phyloP scores from a whole-genome alignment of 805 yeast genomes.

The Metschnikowia amazonensis region DNA sequence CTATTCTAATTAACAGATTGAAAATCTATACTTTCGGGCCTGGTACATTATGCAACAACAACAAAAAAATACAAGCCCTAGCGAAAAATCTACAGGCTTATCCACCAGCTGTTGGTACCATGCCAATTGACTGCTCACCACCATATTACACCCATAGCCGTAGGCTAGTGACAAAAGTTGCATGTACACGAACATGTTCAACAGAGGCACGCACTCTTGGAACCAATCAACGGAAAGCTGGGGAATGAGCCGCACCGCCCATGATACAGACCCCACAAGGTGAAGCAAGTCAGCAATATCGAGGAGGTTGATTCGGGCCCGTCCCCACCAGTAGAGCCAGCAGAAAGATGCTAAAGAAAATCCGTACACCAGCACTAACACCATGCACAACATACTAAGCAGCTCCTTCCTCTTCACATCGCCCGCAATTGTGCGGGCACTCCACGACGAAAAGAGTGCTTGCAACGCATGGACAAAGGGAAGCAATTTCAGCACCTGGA shows the following conservation, averaged over 20 bases:
- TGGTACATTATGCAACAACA: slow-evolving; percentile 8
- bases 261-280: slow-evolving; percentile 10
- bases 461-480: background rate
- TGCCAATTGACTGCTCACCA: background rate
- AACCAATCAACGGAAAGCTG: slow-evolving; percentile 18
- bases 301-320: slow-evolving; percentile 13
- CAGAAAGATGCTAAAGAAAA: background rate
- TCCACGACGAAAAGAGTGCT: background rate
- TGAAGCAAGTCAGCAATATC: slow-evolving; percentile 16
- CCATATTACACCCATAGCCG: background rate
- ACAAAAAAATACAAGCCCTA: slow-evolving; percentile 3
- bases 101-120: slow-evolving; percentile 12
- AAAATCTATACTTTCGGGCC: background rate
- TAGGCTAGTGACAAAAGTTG: background rate
- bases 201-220: slow-evolving; percentile 7
- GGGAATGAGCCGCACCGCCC: slow-evolving; percentile 14
- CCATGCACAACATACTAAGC: slow-evolving; percentile 13
- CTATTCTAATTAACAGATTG: no score
- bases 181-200: slow-evolving; percentile 4
- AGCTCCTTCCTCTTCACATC: slow-evolving; percentile 8
- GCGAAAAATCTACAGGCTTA: slow-evolving; percentile 7
- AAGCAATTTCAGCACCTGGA: background rate
- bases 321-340: slow-evolving; percentile 4
- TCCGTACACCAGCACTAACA: slow-evolving; percentile 4
- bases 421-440: slow-evolving; percentile 2